Evolutionary conservation across 1,284 basidiomycete genomes (phyloP).

Genomic region (Serendipita sp.): DNA sequence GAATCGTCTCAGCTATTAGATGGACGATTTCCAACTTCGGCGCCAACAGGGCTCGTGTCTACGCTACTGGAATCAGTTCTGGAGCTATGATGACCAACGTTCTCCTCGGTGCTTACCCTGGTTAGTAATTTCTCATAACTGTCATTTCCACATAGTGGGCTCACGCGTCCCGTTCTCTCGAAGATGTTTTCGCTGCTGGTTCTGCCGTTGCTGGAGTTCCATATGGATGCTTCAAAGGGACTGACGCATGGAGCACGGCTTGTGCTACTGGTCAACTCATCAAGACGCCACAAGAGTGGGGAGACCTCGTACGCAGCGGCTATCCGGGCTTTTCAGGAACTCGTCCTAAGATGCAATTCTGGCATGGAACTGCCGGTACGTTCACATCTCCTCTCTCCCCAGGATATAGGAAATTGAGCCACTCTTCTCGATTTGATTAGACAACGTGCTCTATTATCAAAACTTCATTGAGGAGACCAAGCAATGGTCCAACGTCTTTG

Average conservation of each 20-base stretch:
- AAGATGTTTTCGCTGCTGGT: conserved; percentile 14
- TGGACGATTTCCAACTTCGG: conserved; percentile 12
- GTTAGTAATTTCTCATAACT: not conserved
- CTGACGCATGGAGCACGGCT: conserved; percentile 13
- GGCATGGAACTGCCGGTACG: conserved; percentile 12
- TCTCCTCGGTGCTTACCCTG: conserved; percentile 14
- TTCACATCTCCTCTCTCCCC: not conserved
- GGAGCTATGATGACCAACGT: conserved; percentile 17
- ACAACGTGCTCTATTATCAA: not conserved
- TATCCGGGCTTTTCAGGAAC: conserved; percentile 15
- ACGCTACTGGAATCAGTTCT: conserved; percentile 12
- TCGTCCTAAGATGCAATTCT: conserved; percentile 14
- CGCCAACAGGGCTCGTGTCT: conserved; percentile 10
- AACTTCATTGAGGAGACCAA: not conserved
- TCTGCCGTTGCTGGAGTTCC: conserved; percentile 14
- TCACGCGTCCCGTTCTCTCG: not conserved
- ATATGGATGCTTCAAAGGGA: conserved; percentile 13
- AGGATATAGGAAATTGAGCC: not conserved
- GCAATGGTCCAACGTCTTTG: not conserved
- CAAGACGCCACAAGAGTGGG: conserved; percentile 14
- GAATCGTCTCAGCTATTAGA: conserved; percentile 13
- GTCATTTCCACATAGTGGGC: not conserved
- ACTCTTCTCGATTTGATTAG: not conserved
- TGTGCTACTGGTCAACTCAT: conserved; percentile 13
- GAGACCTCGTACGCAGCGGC: conserved; percentile 11